These are phyloP conservation scores for Golubevia sp. DNA, from an alignment of 1,284 basidiomycete species.

Conservation along the genomic window DNA sequence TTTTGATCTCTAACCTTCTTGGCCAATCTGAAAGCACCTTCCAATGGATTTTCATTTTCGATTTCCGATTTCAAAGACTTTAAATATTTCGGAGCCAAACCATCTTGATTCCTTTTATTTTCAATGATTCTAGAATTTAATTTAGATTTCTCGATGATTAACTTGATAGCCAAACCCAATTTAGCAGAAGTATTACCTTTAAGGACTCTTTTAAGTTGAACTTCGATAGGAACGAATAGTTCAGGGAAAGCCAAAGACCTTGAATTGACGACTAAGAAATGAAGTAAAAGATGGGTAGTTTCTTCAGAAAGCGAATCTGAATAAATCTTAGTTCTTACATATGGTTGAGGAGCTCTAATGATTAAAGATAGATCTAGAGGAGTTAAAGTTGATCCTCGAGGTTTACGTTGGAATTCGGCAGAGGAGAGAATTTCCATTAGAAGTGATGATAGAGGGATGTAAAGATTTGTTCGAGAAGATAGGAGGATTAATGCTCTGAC, in stretches of 20 bases:
- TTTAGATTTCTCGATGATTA: conserved; percentile 47
- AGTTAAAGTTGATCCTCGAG: conserved; percentile 84
- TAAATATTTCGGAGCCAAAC: conserved; percentile 23
- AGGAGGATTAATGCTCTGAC: conserved; percentile 75
- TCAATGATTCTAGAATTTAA: conserved; percentile 41
- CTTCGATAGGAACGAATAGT: conserved; percentile 80
- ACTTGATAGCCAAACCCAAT: conserved; percentile 28
- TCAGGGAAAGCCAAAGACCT: conserved; percentile 82
- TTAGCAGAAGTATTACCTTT: conserved; percentile 41
- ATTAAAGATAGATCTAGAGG: conserved; percentile 86
- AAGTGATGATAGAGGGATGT: conserved; percentile 84
- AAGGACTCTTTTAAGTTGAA: conserved; percentile 60
- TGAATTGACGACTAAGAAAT: conserved; percentile 68
- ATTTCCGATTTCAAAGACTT: conserved; percentile 15
- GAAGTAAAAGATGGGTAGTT: conserved; percentile 73
- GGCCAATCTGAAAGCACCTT: conserved; percentile 42
- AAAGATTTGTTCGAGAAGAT: conserved; percentile 77
- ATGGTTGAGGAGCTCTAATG: conserved; percentile 85
- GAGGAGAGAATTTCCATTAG: conserved; percentile 85
- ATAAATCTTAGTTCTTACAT: conserved; percentile 86
- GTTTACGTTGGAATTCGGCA: conserved; percentile 74
- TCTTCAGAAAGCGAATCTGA: conserved; percentile 84
- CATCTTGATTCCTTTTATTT: conserved; percentile 31
- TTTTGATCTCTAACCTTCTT: conserved; percentile 56
- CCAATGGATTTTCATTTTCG: conserved; percentile 41